Percentiles rank a stretch among this genome's conserved stretches.
These are phyloP conservation scores for Tritrichomonas foetus DNA, from an alignment of 208 protist genomes.

Conservation along the genomic window DNA sequence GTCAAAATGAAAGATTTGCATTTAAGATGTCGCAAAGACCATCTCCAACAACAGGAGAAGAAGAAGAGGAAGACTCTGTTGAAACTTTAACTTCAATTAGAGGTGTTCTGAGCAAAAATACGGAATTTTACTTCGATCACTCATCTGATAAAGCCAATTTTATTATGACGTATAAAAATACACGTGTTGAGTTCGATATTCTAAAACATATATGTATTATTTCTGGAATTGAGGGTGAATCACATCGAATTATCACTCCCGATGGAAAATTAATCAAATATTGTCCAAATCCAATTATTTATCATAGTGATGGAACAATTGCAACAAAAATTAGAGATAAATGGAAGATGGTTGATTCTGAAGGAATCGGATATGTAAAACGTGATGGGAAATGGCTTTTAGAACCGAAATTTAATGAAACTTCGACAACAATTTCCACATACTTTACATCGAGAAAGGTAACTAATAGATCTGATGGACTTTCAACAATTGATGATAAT, in stretches of 20 bases:
- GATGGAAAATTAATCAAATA: neutral
- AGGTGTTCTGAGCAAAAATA: neutral
- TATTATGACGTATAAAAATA: neutral
- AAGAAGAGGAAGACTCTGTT: neutral
- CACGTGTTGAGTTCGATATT: neutral
- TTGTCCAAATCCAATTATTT: neutral
- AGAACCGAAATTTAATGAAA: neutral
- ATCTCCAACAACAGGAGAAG: neutral
- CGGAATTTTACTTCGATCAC: neutral
- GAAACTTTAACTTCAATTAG: neutral
- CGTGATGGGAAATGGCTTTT: neutral
- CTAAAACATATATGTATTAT: neutral
- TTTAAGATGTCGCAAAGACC: neutral
- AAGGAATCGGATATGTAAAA: neutral
- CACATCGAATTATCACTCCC: neutral
- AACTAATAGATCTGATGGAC: neutral
- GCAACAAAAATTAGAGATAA: neutral
- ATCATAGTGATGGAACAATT: neutral
- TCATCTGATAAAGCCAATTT: neutral
- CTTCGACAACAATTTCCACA: neutral
- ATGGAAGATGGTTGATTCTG: neutral
- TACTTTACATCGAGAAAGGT: constrained; percentile 9
- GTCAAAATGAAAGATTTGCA: neutral
- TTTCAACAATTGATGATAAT: neutral
- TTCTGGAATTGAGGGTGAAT: neutral